Base-by-base conservation (phyloP, 164 flowering plant species). In the Nymphaea colorata region DNA sequence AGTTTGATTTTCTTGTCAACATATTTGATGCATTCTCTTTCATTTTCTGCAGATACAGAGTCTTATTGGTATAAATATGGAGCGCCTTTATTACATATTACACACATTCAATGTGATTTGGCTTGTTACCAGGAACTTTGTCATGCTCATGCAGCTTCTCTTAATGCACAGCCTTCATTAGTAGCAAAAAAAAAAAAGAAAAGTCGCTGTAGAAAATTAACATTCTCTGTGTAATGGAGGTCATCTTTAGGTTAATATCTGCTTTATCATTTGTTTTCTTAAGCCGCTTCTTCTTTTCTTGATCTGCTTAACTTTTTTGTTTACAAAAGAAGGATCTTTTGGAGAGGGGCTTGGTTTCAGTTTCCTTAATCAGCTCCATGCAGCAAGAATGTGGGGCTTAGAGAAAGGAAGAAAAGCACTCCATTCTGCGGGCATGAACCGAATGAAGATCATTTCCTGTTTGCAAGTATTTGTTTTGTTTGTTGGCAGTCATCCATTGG, bases 171-270 rank as follows among this genome's bases (percentile, higher is more conserved):
- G 69, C 98, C 96, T 65, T 97, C 93, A 59, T 76, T 94, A 67
- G 88, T 91, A 62, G 79, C 85, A 70, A 91, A 94, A 74, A 91
- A 89, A 80, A 82, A 82, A 69, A 93, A 91, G 77, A 25, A 25
- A 51, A 51, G 57, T 86, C 89, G 42, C 69, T 88, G 64, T 96
- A 94, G 66, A 94, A 91, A 77, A 88, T 94, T 42, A 87, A 87
- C 79, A 88, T 91, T 74, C 95, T 91, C 44, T 94, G 97, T 82
- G 75, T 94, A 77, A 91, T 91, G 96, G 98, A 94, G 74, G 91
- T 89, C 51, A 94, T 94, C 68, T 91, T 90, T 79, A 91, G 95
- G 98, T 87, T 53, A 59, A 59, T 11, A 51, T 17, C 15, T 41
- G 63, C 2, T 18, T 57, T 47, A 12, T 7, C 12, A 47, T 12